Conservation (phyloP, 1,139 yeast genomes). For the Suhomyces bolitotheri region DNA sequence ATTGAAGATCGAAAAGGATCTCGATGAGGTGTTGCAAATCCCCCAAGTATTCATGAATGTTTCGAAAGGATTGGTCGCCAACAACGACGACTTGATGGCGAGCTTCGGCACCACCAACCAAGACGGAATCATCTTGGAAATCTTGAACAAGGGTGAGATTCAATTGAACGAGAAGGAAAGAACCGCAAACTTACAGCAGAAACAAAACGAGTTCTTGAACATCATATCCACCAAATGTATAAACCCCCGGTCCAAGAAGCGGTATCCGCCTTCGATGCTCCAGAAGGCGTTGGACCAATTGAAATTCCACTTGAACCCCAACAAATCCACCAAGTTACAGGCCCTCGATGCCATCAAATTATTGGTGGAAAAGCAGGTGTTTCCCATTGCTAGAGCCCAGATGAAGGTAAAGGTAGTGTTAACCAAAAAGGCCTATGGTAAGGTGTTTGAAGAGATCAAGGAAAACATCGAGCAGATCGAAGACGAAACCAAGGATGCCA, state of each 20-base stretch:
- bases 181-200: slow-evolving; percentile 69
- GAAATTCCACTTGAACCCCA: slow-evolving; percentile 78
- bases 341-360: slow-evolving; percentile 89
- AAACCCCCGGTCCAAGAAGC: slow-evolving; percentile 83
- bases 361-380: slow-evolving; percentile 72
- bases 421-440: slow-evolving; percentile 51
- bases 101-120: slow-evolving; percentile 76
- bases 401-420: slow-evolving; percentile 76
- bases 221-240: slow-evolving; percentile 88
- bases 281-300: slow-evolving; percentile 81
- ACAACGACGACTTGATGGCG: slow-evolving; percentile 75
- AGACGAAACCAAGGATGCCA: slow-evolving; percentile 49
- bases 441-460: slow-evolving; percentile 44
- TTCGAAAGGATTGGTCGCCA: slow-evolving; percentile 92
- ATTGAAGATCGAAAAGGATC: slow-evolving; percentile 81
- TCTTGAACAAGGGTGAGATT: slow-evolving; percentile 86
- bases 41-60: slow-evolving; percentile 94
- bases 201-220: slow-evolving; percentile 79
- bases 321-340: slow-evolving; percentile 79
- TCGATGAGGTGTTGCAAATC: slow-evolving; percentile 93
- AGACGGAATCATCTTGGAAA: slow-evolving; percentile 74
- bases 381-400: slow-evolving; percentile 92
- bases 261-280: slow-evolving; percentile 93
- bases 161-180: slow-evolving; percentile 95
- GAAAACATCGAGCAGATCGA: slow-evolving; percentile 56